Base-by-base conservation (phyloP, 1,139 yeast genomes). In the Hemisphaericaspora xylanilytica region DNA sequence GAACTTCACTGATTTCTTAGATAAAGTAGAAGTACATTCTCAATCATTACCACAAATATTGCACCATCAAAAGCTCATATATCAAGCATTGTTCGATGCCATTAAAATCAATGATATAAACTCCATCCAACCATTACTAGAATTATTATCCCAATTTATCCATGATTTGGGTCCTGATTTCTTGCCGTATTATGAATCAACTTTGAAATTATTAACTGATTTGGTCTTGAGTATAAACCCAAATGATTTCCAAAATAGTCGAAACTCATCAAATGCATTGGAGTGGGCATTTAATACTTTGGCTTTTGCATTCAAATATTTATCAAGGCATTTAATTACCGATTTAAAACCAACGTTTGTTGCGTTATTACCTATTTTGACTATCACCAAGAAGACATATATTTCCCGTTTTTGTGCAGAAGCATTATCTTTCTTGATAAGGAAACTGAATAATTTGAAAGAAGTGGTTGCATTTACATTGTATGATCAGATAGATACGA, bases 121-220 rank as follows among this genome's bases (percentile, higher is more conserved):
- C 42, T 81, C 96, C 1, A 64, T 86, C 36, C 95, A 90, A 58
- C 92, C 97, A 4, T 59, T 88, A 30, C 61, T 89, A 33, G 98
- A 92, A 55, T 66, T 89, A 35, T 59, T 88, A 31, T 77, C 95
- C 0, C 95, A 89, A 56, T 85, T 94, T 51, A 82, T 90, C 33
- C 97, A 88, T 52, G 98, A 92, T 65, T 67, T 92, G 47, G 97
- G 97, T 5, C 84, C 92, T 1, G 98, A 92, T 52, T 92, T 89
- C 54, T 74, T 88, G 68, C 76, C 78, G 2, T 88, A 69, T 53
- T 89, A 87, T 52, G 64, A 68, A 2, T 56, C 63, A 21, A 64
- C 88, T 1, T 63, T 92, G 36, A 50, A 58, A 1, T 52, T 76
- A 22, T 67, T 92, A 33, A 75, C 75, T 3, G 58, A 67, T 0